A percentile compares a stretch with the other conserved stretches of the same genome.
phyloP scores from a whole-genome alignment of 345 rosid species.

The Corchorus capsularis region DNA sequence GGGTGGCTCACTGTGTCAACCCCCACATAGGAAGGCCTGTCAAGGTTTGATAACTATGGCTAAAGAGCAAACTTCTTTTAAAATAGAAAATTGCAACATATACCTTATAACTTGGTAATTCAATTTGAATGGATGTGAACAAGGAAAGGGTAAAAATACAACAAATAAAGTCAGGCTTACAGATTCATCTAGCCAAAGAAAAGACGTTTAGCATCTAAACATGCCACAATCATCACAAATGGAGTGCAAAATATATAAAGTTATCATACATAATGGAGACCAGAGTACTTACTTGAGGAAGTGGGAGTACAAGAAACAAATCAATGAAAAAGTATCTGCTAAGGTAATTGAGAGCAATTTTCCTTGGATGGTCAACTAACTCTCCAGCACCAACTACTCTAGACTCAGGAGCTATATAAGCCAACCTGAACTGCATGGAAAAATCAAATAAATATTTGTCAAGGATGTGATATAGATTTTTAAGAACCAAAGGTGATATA shows the following conservation, averaged over 20 bases:
- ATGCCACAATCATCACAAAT: neutral
- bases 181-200: neutral
- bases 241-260: neutral
- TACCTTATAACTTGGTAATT: neutral
- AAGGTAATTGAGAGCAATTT: conserved; percentile 69
- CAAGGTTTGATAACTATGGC: neutral
- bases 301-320: conserved; percentile 62
- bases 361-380: conserved; percentile 80
- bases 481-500: neutral
- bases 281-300: conserved; percentile 70
- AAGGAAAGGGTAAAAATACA: neutral
- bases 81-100: neutral
- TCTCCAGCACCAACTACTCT: conserved; percentile 85
- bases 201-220: neutral
- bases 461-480: neutral
- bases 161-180: conserved; percentile 13
- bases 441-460: conserved; percentile 5
- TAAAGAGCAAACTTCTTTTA: neutral
- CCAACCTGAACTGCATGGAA: conserved; percentile 75
- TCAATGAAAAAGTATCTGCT: conserved; percentile 57
- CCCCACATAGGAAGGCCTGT: too few relatives aligned
- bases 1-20: too few relatives aligned
- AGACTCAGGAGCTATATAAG: conserved; percentile 84
- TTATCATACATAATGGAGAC: neutral
- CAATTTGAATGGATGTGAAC: neutral